phyloP scores from a whole-genome alignment of 352 stramenopile genomes.

The Phytopythium cucurbitacearum region DNA sequence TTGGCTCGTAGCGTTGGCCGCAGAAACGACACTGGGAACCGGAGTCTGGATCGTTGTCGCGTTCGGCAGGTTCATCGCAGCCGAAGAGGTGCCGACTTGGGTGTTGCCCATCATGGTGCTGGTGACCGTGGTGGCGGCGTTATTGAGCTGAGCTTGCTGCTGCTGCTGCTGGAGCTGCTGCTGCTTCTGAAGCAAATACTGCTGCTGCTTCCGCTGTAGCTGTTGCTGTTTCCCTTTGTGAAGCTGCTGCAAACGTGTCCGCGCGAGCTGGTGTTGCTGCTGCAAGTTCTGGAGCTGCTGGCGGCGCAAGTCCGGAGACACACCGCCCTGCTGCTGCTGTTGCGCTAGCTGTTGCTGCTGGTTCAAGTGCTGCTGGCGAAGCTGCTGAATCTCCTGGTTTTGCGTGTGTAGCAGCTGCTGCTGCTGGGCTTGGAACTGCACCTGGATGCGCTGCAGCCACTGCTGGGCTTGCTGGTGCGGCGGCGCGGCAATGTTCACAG shows the following conservation, averaged over 20 bases:
- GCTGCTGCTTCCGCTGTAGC: conserved; percentile 76
- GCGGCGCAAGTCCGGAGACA: conserved; percentile 50
- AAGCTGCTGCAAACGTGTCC: conserved; percentile 58
- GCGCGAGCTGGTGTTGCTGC: conserved; percentile 68
- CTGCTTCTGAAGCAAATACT: conserved; percentile 76
- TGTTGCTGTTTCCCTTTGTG: conserved; percentile 82
- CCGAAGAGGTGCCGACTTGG: conserved; percentile 23
- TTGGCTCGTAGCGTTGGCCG: conserved; percentile 19
- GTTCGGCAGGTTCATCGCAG: conserved; percentile 31
- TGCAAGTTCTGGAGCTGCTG: conserved; percentile 74
- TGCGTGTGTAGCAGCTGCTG: conserved; percentile 66
- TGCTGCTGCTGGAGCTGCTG: conserved; percentile 57
- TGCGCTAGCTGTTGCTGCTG: conserved; percentile 73
- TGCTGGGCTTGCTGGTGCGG: conserved; percentile 76
- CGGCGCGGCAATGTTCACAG: conserved; percentile 25
- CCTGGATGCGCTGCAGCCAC: conserved; percentile 75
- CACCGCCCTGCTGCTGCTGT: conserved; percentile 63
- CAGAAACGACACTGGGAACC: conserved; percentile 13
- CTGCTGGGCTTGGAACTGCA: conserved; percentile 78
- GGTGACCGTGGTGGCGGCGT: conserved; percentile 11
- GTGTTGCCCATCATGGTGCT: conserved; percentile 26
- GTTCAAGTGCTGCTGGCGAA: conserved; percentile 70
- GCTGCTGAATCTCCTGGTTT: conserved; percentile 73
- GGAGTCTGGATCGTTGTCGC: conserved; percentile 34
- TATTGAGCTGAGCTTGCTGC: conserved; percentile 26